A percentile compares a stretch with the other conserved stretches of the same genome.
Conservation (phyloP, 768 basidiomycete genomes). For the Russula brevipes region DNA sequence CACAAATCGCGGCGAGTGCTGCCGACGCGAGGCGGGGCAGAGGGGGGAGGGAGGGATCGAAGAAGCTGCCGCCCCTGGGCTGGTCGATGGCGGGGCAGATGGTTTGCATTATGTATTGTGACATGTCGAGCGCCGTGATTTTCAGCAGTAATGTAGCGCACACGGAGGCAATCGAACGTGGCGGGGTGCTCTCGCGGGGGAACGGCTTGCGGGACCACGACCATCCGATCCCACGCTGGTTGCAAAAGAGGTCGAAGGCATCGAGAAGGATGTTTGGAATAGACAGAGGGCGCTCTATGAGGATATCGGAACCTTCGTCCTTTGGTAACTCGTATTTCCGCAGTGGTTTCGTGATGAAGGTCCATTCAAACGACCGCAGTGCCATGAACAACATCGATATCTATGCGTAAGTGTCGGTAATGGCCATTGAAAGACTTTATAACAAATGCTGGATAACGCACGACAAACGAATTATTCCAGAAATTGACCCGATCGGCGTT, state of each 20-base stretch:
- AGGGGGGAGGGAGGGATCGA: background rate
- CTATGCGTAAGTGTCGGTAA: background rate
- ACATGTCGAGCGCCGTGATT: slow-evolving; percentile 1
- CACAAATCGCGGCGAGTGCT: background rate
- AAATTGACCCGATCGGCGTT: background rate
- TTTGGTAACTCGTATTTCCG: background rate
- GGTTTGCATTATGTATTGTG: background rate
- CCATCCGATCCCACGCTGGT: slow-evolving; percentile 20
- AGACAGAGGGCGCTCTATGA: slow-evolving; percentile 6
- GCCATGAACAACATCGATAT: background rate
- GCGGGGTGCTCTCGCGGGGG: background rate
- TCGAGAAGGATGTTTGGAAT: slow-evolving; percentile 11
- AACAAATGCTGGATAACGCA: background rate
- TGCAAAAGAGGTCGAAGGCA: slow-evolving; percentile 15
- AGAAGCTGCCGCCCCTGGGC: slow-evolving; percentile 1
- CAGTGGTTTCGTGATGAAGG: slow-evolving; percentile 6
- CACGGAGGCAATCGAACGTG: background rate
- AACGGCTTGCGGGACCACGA: slow-evolving; percentile 17
- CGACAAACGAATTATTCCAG: too few relatives aligned
- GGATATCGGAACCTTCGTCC: background rate
- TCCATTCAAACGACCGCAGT: slow-evolving; percentile 12
- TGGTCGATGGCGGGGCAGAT: slow-evolving; percentile 7
- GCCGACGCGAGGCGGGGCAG: background rate
- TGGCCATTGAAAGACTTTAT: background rate
- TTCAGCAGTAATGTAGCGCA: background rate